These are phyloP conservation scores for Colletotrichum caudatum DNA, from an alignment of 2,329 filamentous ascomycete species.

Conservation along the genomic window DNA sequence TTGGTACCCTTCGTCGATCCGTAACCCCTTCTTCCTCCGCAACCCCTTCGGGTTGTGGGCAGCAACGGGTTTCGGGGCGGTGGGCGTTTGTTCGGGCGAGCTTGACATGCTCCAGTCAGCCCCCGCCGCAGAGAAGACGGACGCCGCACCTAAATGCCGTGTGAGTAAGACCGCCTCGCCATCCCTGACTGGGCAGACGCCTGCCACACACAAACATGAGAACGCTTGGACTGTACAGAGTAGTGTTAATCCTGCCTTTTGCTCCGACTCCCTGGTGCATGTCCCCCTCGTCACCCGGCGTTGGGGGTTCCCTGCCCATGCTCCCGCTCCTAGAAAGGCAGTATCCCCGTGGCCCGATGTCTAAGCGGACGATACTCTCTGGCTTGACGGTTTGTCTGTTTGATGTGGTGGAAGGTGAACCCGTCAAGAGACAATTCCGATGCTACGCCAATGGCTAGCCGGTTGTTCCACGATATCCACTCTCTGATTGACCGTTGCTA, in stretches of 20 bases:
- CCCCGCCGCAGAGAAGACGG: not conserved
- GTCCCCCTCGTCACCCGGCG: not conserved
- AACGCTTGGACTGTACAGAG: conserved; percentile 14
- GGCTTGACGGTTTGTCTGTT: not conserved
- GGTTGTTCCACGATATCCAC: conserved; percentile 7
- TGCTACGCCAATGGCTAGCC: conserved; percentile 5
- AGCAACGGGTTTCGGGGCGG: conserved; percentile 16
- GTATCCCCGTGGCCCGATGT: not conserved
- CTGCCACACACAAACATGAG: conserved; percentile 6
- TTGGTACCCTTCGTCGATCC: not conserved
- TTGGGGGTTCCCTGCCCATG: not conserved
- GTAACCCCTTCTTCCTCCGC: not conserved
- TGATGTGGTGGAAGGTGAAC: conserved; percentile 17
- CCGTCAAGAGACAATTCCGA: conserved; percentile 6
- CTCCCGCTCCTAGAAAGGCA: not conserved
- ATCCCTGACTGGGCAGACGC: conserved; percentile 17
- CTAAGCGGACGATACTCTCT: not conserved
- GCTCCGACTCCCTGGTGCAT: not conserved
- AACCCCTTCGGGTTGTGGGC: conserved; percentile 28
- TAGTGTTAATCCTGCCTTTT: conserved; percentile 16
- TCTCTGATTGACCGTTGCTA: not conserved
- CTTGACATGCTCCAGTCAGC: not conserved
- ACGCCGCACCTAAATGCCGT: conserved; percentile 29
- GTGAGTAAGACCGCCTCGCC: conserved; percentile 4
- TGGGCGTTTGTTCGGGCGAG: not conserved